A percentile compares a stretch with the other conserved stretches of the same genome.
These are phyloP conservation scores for Osmanthus fragrans DNA, from an alignment of 257 asterid genomes.

Conservation along the genomic window DNA sequence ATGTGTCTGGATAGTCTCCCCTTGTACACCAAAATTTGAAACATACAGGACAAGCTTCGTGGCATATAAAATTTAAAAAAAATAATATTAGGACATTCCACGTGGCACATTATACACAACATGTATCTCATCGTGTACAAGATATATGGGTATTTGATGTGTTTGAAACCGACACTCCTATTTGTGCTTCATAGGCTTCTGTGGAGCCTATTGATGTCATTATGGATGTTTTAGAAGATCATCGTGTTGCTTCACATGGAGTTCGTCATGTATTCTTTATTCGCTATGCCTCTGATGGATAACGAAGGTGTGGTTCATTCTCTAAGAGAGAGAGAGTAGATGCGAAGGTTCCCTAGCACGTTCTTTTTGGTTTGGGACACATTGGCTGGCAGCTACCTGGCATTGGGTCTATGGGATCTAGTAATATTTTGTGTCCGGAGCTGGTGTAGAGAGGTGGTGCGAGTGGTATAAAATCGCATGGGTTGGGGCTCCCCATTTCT, in stretches of 20 bases:
- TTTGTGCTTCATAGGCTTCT: not conserved
- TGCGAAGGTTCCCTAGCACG: too few relatives aligned
- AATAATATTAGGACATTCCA: not conserved
- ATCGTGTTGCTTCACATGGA: not conserved
- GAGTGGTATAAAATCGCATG: too few relatives aligned
- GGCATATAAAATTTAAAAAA: not conserved
- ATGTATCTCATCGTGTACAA: not conserved
- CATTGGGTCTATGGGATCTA: too few relatives aligned
- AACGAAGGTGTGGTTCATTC: too few relatives aligned
- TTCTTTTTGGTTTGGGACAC: too few relatives aligned
- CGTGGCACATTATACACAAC: not conserved
- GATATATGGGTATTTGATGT: not conserved
- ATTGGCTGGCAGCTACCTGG: too few relatives aligned
- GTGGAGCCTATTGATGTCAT: not conserved
- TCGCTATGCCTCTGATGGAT: not conserved
- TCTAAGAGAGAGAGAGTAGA: too few relatives aligned
- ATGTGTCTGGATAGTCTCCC: not conserved
- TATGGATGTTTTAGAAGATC: not conserved
- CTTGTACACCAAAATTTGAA: not conserved
- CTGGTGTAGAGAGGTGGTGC: too few relatives aligned
- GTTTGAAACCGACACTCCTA: not conserved
- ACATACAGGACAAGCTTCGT: not conserved
- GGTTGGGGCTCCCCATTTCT: too few relatives aligned
- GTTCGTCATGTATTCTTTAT: not conserved
- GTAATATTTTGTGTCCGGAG: too few relatives aligned